Base-by-base conservation (phyloP, 2,329 filamentous ascomycete genomes). In the Penicillium freii region DNA sequence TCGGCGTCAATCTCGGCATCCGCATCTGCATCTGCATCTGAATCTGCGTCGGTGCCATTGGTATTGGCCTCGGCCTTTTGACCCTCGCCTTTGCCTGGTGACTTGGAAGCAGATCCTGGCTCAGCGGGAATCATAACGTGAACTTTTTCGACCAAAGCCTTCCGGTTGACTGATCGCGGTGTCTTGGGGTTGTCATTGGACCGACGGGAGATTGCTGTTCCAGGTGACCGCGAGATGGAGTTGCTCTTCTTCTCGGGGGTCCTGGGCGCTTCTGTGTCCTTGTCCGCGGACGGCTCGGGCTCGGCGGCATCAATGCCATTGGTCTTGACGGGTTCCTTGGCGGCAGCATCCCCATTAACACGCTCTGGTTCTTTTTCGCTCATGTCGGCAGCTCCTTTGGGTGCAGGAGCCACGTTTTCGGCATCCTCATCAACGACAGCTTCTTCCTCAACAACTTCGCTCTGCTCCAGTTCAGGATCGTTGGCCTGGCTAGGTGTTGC, bases 101-200 rank as follows among this genome's bases (percentile, higher is more conserved):
- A 61, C 34, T 58, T 59, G 19, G 60, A 50, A 23, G 60, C 51
- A 4, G 65, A 64, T 11, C 56, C 55, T 36, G 63, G 58, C n/a
- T 69, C 68, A 15, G 66, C 67, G 11, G 70, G 61, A 21, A 74
- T 50, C 36, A 73, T 47, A 25, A 73, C 61, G 47, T 67, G 60
- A 19, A 67, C 46, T 33, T 66, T 66, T 49, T 66, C 65, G 1
- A 66, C 62, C 42, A 67, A 54, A 4, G 64, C 57, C 25, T 67
- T 67, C 34, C 64, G 62, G 25, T 25, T 61, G 36, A 63, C 60
- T 5, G 65, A 64, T 11, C 59, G 59, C 4, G 65, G 62, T 5
- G 61, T 62, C 33, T 60, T 65, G 5, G 59, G 21, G 15, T 44
- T 58, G 2, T 60, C 46, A 6, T 56, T 63, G 11, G 61, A 52